Conservation (phyloP, 768 basidiomycete species). For the Agaricus subrufescens region DNA sequence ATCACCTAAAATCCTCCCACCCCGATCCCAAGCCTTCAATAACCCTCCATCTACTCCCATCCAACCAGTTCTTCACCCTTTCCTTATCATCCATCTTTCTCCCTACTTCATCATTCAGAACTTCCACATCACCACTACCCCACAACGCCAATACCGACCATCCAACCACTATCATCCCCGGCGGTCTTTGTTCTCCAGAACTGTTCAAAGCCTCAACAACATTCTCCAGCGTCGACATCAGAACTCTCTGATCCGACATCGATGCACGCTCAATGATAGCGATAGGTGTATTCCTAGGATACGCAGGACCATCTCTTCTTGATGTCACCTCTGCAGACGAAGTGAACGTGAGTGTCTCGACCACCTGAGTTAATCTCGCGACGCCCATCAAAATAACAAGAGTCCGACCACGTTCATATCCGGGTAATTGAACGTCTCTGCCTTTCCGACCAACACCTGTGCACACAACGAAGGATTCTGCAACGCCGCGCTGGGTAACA, state of each 20-base stretch:
- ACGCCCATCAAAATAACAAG: slow-evolving; percentile 93
- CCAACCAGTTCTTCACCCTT: slow-evolving; percentile 59
- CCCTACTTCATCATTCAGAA: slow-evolving; percentile 50
- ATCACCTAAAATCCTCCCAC: slow-evolving; percentile 23
- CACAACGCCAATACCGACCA: slow-evolving; percentile 85
- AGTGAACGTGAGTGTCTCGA: slow-evolving; percentile 48
- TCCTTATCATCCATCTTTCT: slow-evolving; percentile 31
- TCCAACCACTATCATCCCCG: slow-evolving; percentile 94
- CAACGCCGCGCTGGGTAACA: slow-evolving; percentile 92
- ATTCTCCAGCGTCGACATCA: slow-evolving; percentile 71
- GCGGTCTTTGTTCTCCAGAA: slow-evolving; percentile 83
- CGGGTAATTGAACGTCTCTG: slow-evolving; percentile 77
- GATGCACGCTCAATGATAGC: slow-evolving; percentile 95
- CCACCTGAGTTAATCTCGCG: slow-evolving; percentile 71
- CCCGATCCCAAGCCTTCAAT: slow-evolving; percentile 54
- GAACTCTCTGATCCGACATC: slow-evolving; percentile 85
- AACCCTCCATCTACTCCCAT: slow-evolving; percentile 55
- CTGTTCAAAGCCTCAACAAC: slow-evolving; percentile 69
- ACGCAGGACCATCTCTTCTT: slow-evolving; percentile 42
- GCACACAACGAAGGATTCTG: slow-evolving; percentile 85
- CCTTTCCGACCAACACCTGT: slow-evolving; percentile 92
- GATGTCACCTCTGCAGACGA: neutral
- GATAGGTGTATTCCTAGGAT: slow-evolving; percentile 77
- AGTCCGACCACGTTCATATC: slow-evolving; percentile 79
- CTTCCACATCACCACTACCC: slow-evolving; percentile 61